Conservation (phyloP, 1,139 yeast species). For the Hansenula sp. region DNA sequence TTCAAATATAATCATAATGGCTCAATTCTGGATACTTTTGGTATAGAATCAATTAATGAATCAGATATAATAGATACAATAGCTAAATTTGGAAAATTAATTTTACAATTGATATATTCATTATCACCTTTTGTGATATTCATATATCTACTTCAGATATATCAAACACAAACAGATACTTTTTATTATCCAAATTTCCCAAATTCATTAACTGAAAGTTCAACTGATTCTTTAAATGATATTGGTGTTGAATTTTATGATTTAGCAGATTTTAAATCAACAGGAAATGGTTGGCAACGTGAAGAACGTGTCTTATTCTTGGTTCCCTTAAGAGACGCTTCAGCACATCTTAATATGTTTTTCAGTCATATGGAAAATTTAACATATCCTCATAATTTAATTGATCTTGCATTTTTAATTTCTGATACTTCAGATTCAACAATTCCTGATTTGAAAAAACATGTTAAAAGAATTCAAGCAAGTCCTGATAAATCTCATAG, state of each 20-base stretch:
- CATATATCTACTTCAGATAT: constrained; percentile 10
- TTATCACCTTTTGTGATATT: constrained; percentile 16
- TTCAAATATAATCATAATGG: no score
- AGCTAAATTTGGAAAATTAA: neutral
- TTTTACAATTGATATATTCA: constrained; percentile 8
- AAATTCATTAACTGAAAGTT: constrained; percentile 4
- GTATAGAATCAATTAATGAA: neutral
- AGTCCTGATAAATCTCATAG: constrained; percentile 27
- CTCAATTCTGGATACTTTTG: no score
- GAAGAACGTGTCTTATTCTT: constrained; percentile 46
- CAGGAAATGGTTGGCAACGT: constrained; percentile 42
- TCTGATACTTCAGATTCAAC: constrained; percentile 49
- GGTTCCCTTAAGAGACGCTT: constrained; percentile 56
- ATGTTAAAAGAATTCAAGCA: constrained; percentile 36
- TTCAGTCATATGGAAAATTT: constrained; percentile 47
- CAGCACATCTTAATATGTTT: constrained; percentile 50
- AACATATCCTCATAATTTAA: constrained; percentile 52
- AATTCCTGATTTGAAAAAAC: constrained; percentile 33
- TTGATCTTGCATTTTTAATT: constrained; percentile 51
- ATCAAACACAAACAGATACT: constrained; percentile 6
- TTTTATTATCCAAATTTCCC: constrained; percentile 20
- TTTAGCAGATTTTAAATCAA: constrained; percentile 35
- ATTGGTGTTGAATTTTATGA: constrained; percentile 38
- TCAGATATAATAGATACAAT: neutral
- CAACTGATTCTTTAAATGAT: constrained; percentile 6